Evolutionary conservation across 2,329 filamentous ascomycete genomes (phyloP), one percentile per base, ranked within the genome.

Genomic region (Colletotrichum sp.): DNA sequence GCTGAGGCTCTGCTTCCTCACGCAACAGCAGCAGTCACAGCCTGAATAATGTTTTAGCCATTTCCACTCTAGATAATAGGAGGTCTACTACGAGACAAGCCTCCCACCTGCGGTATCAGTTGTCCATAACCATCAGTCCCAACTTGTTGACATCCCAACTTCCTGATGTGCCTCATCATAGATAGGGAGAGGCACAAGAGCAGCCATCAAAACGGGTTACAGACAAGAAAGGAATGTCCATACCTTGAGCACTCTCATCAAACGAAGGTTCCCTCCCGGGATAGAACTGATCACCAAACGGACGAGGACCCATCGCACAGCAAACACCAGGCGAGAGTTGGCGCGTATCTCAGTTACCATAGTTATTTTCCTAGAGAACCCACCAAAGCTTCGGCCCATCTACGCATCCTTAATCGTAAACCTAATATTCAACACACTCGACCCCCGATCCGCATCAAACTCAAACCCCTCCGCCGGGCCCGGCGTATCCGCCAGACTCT

Each of bases 251-350:
- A 24, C 21, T 24, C 21, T 24, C 21, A 24, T 24, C 36, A 39
- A 39, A 9, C 16, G 0, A 10, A 44, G 16, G 0, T 18, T 0
- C 36, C 6, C 16, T 44, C 36, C 0, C 36, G 4, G 16, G 8
- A 0, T 16, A 44, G 16, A 18, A 44, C 1, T 44, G 5, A 44
- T 18, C 16, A 44, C 1, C 8, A 44, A 1, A 10, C 36, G 16
- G 16, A 0, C 3, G 16, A 18, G 5, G 16, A 39, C 8, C 8
- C 36, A 39, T 5, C 4, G 8, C 2, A 5, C 36, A 39, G 16
- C 5, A 39, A 39, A 18, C 8, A 18, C 36, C 36, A 39, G 4
- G 3, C 16, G 16, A 39, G 36, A 39, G 8, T 18, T n/a, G 16
- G 16, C 8, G 16, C 36, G 5, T 18, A 3, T 5, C 8, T 39